Evolutionary conservation across 129 eudicot species (phyloP), one percentile per base, ranked within the genome.

Genomic region (Pulicaria dysenterica): DNA sequence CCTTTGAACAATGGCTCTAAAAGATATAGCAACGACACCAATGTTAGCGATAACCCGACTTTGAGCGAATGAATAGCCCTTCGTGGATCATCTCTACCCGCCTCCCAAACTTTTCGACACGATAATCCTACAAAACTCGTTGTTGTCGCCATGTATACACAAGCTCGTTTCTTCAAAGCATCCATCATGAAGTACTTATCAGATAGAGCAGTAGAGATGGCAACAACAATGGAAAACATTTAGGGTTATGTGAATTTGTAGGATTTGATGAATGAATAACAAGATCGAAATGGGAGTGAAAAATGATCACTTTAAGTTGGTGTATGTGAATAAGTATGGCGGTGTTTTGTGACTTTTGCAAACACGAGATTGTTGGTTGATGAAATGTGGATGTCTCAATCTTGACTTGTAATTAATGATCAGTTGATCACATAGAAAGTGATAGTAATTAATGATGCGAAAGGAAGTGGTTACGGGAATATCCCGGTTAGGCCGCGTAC

Each of bases 71-170:
- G 86, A 2, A 82, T 62, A 3, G 74, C 56, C 67, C 63, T 77
- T 77, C 82, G 77, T 46, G 82, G 83, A 69, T 82, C 86, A 53
- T 82, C 82, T 42, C 57, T 73, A 44, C 86, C 86, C 13, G 64
- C 71, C 57, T 81, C 64, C 74, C 51, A 59, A 16, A 77, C 8
- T 36, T 77, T 55, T 34, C 2, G 54, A 24, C 54, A 76, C 31
- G 65, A 45, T 54, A 10, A 67, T 37, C 55, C 54, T 15, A 36
- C 8, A 49, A 41, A 69, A n/a, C 46, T 42, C 70, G 69, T 77
- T 39, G 53, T 58, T 42, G 3, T 76, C 17, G 58, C 75, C 63
- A 60, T 59, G 64, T 59, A 77, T 19, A 69, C 70, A 12, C 47
- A 24, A 31, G 39, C 69, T 40, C 48, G 81, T 34, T 77, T 77